Evolutionary conservation across 2,329 filamentous ascomycete species (phyloP).

Genomic region (Fonsecaea nubica): DNA sequence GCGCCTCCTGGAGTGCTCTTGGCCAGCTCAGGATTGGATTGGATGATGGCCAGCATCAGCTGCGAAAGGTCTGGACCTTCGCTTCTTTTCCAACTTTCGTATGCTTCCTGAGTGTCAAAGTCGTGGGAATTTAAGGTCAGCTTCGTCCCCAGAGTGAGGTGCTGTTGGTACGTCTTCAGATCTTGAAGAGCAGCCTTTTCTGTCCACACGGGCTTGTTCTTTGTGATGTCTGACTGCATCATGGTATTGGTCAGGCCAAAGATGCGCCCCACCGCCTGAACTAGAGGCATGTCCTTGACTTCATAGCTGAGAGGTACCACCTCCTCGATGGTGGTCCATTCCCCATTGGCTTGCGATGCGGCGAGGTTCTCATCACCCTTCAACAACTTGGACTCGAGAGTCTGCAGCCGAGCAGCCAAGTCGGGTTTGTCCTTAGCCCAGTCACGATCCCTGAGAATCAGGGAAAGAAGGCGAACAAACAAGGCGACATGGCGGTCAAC

Average conservation of each 20-base stretch:
- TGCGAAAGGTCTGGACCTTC: conserved; percentile 86
- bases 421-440: conserved; percentile 86
- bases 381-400: conserved; percentile 89
- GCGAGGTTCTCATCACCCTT: conserved; percentile 91
- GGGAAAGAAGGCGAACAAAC: conserved; percentile 84
- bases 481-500: conserved; percentile 94
- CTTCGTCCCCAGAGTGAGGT: conserved; percentile 78
- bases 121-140: conserved; percentile 81
- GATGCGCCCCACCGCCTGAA: conserved; percentile 82
- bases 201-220: conserved; percentile 81
- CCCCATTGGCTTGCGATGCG: conserved; percentile 61
- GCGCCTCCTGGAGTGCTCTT: conserved; percentile 71
- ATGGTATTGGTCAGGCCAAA: conserved; percentile 81
- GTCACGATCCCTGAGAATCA: conserved; percentile 80
- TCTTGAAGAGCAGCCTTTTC: conserved; percentile 89
- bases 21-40: conserved; percentile 81
- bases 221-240: conserved; percentile 85
- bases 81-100: conserved; percentile 87
- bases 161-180: conserved; percentile 89
- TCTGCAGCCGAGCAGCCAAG: conserved; percentile 76
- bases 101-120: conserved; percentile 88
- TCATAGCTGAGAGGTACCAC: conserved; percentile 84
- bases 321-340: conserved; percentile 74
- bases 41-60: conserved; percentile 90
- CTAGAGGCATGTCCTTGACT: conserved; percentile 95